Conservation (phyloP, 176 grass and related monocot species). For the Triticum aestivum region IWGSC_CS_RefSeq_v2.1 NC_057794.1:488881961-488882460, state of each 20-base stretch:
- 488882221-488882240: slow-evolving; percentile 35
- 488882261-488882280: slow-evolving; percentile 16
- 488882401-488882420: slow-evolving; percentile 25
- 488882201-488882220: slow-evolving; percentile 33
- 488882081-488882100: slow-evolving; percentile 38
- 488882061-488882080: slow-evolving; percentile 53
- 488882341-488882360: slow-evolving; percentile 39
- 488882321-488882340: slow-evolving; percentile 30
- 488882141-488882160: slow-evolving; percentile 30
- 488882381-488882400: slow-evolving; percentile 33
- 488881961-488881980: background rate
- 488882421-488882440: slow-evolving; percentile 61
- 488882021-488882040: slow-evolving; percentile 67
- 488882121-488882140: slow-evolving; percentile 37
- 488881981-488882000: background rate
- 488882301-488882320: slow-evolving; percentile 29
- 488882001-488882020: slow-evolving; percentile 45
- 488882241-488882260: slow-evolving; percentile 43
- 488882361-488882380: slow-evolving; percentile 39
- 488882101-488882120: slow-evolving; percentile 40
- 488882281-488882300: background rate
- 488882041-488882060: slow-evolving; percentile 50
- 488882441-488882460: slow-evolving; percentile 34
- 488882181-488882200: slow-evolving; percentile 20
- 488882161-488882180: slow-evolving; percentile 17